These are phyloP conservation scores for Rusavskia elegans DNA, from an alignment of 495 filamentous ascomycete genomes.

Conservation along the genomic window DNA sequence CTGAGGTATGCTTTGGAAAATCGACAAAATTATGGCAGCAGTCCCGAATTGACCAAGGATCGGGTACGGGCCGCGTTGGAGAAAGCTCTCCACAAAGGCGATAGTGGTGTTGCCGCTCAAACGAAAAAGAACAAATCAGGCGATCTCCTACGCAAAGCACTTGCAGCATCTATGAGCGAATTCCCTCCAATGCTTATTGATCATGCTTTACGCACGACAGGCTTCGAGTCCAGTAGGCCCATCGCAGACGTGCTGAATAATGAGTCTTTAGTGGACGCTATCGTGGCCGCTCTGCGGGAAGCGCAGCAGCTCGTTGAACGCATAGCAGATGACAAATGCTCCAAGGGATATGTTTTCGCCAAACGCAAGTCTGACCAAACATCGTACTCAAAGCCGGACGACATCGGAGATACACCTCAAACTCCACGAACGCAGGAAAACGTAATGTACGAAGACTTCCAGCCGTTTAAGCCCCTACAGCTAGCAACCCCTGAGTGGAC, in stretches of 20 bases:
- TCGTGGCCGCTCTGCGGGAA: conserved; percentile 49
- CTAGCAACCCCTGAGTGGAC: conserved; percentile 47
- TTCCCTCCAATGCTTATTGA: conserved; percentile 76
- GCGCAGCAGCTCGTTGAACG: conserved; percentile 46
- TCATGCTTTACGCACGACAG: conserved; percentile 55
- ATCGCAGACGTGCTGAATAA: conserved; percentile 52
- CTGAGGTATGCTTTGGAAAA: conserved; percentile 64
- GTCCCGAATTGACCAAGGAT: conserved; percentile 57
- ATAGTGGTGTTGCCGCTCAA: conserved; percentile 27
- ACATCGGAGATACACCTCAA: background rate
- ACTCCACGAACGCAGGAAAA: conserved; percentile 1
- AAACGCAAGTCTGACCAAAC: conserved; percentile 31
- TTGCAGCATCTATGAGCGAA: conserved; percentile 72
- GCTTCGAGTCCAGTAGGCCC: conserved; percentile 48
- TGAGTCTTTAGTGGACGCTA: conserved; percentile 42
- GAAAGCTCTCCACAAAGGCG: conserved; percentile 39
- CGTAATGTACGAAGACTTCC: conserved; percentile 84
- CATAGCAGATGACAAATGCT: conserved; percentile 33
- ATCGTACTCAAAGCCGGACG: background rate
- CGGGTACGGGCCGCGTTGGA: conserved; percentile 53
- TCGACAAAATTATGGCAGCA: conserved; percentile 64
- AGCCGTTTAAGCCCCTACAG: conserved; percentile 79
- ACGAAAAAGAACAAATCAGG: conserved; percentile 61
- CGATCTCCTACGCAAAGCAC: conserved; percentile 58
- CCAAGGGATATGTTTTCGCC: conserved; percentile 79